These are phyloP conservation scores for carrot (Daucus carota) DNA, from an alignment of 129 eudicot genomes.

Conservation along the genomic window DH1_v3.0 NC_030382.2:11175001-11175500, in stretches of 20 bases:
- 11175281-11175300: not conserved
- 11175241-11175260: not conserved
- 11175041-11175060: not conserved
- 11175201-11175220: not conserved
- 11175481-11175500: slow-evolving; percentile 46
- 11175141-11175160: not conserved
- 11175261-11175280: not conserved
- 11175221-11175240: not conserved
- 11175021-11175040: no score
- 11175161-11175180: not conserved
- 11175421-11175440: no score
- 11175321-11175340: not conserved
- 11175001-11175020: not conserved
- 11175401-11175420: not conserved
- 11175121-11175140: not conserved
- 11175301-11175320: not conserved
- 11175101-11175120: not conserved
- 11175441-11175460: not conserved
- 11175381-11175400: not conserved
- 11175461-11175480: slow-evolving; percentile 17
- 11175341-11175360: not conserved
- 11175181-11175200: not conserved
- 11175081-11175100: not conserved
- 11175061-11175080: not conserved
- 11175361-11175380: not conserved